Evolutionary conservation across 129 eudicot genomes (phyloP).

Genomic region (Logfia minima): DNA sequence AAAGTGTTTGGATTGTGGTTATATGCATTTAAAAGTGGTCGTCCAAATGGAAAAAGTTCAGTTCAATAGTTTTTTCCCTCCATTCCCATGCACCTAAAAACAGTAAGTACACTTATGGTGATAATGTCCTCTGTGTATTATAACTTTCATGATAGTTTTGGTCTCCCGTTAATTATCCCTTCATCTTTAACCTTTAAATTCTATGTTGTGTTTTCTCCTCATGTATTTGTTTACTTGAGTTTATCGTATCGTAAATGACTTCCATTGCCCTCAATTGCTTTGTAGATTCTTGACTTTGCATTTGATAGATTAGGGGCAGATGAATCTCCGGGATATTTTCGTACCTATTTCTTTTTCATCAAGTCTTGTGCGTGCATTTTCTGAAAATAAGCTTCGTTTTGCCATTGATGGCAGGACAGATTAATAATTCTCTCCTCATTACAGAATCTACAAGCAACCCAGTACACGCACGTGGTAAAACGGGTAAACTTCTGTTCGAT

Average conservation of each 20-base stretch:
- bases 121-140: not conserved
- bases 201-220: constrained; percentile 4
- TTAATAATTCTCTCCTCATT: constrained; percentile 88
- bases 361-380: not conserved
- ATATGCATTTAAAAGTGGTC: too few relatives aligned
- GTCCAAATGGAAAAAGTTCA: too few relatives aligned
- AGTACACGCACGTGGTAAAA: constrained; percentile 83
- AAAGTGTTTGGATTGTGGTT: too few relatives aligned
- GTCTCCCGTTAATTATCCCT: constrained; percentile 1
- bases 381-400: constrained; percentile 23
- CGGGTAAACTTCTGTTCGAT: constrained; percentile 91
- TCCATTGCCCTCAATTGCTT: constrained; percentile 23
- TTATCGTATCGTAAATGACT: constrained; percentile 14
- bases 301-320: constrained; percentile 95
- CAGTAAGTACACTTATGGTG: not conserved
- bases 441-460: constrained; percentile 98
- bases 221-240: constrained; percentile 6
- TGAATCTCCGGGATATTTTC: constrained; percentile 60
- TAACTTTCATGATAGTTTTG: constrained; percentile 8
- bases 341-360: constrained; percentile 12
- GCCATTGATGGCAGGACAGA: constrained; percentile 70
- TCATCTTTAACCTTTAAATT: not conserved
- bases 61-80: not conserved
- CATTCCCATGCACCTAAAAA: not conserved
- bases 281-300: constrained; percentile 92